Conservation (phyloP, 805 yeast genomes). For the Starmerella kuoi region DNA sequence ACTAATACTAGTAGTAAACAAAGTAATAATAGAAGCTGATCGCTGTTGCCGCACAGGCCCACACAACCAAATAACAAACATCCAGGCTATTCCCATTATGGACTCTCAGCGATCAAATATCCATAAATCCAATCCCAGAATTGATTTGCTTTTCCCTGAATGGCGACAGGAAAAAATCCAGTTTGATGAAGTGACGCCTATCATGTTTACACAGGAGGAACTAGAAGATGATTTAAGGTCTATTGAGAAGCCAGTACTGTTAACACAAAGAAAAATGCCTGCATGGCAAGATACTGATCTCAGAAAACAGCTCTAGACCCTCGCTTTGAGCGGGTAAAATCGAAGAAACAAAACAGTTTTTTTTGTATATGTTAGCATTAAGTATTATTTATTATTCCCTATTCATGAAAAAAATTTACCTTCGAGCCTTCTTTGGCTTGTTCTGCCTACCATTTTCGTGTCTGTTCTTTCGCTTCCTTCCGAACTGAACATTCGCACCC, state of each 20-base stretch:
- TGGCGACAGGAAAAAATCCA: conserved; percentile 27
- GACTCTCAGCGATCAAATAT: conserved; percentile 28
- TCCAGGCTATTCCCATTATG: conserved; percentile 15
- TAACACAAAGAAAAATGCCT: conserved; percentile 6
- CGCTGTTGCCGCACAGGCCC: too few species aligned
- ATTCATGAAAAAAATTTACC: too few species aligned
- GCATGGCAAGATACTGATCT: conserved; percentile 21
- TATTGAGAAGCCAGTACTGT: conserved; percentile 15
- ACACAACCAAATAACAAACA: too few species aligned
- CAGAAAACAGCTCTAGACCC: conserved; percentile 2
- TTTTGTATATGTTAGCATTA: too few species aligned
- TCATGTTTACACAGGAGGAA: conserved; percentile 20
- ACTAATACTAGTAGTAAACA: too few species aligned
- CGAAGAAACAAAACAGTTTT: too few species aligned
- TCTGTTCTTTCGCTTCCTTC: conserved; percentile 20
- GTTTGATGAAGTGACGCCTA: conserved; percentile 23
- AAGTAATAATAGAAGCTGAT: too few species aligned
- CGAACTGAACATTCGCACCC: conserved; percentile 16
- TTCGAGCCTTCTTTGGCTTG: not conserved
- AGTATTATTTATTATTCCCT: too few species aligned
- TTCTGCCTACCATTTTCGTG: conserved; percentile 7
- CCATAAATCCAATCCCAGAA: conserved; percentile 24
- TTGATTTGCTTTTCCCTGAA: conserved; percentile 24
- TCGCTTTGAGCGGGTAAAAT: too few species aligned
- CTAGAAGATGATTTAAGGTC: conserved; percentile 20